Evolutionary conservation across 75 land plant genomes (phyloP).

Genomic region (Pinus albicaulis): DNA sequence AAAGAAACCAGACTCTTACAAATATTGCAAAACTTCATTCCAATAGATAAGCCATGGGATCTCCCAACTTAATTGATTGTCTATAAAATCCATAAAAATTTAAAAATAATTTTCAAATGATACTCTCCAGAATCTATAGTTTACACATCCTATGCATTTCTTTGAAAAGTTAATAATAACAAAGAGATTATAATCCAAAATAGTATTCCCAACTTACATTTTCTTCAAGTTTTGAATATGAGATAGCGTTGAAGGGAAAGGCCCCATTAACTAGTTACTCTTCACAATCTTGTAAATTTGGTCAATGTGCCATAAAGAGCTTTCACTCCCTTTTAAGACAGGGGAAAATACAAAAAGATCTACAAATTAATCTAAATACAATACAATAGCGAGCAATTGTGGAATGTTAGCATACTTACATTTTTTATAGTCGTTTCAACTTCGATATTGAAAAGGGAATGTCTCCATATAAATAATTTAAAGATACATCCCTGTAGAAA

Average conservation of each 20-base stretch:
- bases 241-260: slow-evolving; percentile 83
- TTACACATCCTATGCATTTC: not conserved
- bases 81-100: slow-evolving; percentile 68
- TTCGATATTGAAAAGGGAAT: slow-evolving; percentile 84
- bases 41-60: slow-evolving; percentile 38
- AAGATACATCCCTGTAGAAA: slow-evolving; percentile 18
- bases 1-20: no score
- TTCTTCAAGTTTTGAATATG: slow-evolving; percentile 85
- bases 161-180: no score
- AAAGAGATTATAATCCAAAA: not conserved
- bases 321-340: not conserved
- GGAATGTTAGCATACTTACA: slow-evolving; percentile 35
- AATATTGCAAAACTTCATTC: no score
- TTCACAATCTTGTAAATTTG: slow-evolving; percentile 52
- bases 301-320: not conserved
- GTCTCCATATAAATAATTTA: slow-evolving; percentile 42
- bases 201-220: slow-evolving; percentile 49
- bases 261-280: slow-evolving; percentile 74
- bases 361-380: not conserved
- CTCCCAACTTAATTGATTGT: slow-evolving; percentile 80
- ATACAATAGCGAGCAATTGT: not conserved
- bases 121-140: not conserved
- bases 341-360: not conserved
- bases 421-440: slow-evolving; percentile 59
- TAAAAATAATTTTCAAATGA: not conserved